Evolutionary conservation across 2,329 filamentous ascomycete genomes (phyloP).

Genomic region (Cercospora zeina): DNA sequence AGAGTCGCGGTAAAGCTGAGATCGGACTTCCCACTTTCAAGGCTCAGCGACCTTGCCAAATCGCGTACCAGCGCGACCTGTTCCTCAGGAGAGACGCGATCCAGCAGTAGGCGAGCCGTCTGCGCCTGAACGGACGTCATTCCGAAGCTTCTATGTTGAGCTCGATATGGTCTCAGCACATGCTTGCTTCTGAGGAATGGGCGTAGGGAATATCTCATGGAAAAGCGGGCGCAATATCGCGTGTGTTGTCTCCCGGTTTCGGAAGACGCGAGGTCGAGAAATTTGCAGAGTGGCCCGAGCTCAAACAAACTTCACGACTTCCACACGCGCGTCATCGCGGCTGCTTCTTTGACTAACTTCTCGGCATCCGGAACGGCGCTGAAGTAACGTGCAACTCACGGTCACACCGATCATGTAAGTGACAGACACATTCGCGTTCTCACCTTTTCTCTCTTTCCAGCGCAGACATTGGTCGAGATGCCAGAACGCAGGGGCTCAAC

Average conservation of each 20-base stretch:
- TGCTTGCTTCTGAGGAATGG: neutral
- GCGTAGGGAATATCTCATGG: neutral
- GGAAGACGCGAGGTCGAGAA: slow-evolving; percentile 5
- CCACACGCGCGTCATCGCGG: neutral
- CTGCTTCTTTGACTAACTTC: neutral
- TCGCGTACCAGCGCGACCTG: slow-evolving; percentile 27
- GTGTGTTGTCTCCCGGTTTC: neutral
- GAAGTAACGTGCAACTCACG: neutral
- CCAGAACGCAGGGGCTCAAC: slow-evolving; percentile 15
- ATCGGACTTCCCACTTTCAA: slow-evolving; percentile 25
- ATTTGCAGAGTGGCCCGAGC: neutral
- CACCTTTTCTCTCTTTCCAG: neutral
- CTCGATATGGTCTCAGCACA: neutral
- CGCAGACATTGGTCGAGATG: neutral
- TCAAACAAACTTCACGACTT: slow-evolving; percentile 3
- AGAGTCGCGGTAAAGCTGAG: slow-evolving; percentile 29
- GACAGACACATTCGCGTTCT: neutral
- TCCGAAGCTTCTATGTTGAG: slow-evolving; percentile 16
- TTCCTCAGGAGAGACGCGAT: slow-evolving; percentile 26
- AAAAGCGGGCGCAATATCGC: neutral
- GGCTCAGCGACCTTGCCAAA: slow-evolving; percentile 23
- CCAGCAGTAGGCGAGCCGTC: slow-evolving; percentile 31
- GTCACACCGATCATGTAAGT: slow-evolving; percentile 7
- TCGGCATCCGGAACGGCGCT: neutral
- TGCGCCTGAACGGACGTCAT: slow-evolving; percentile 25